Percentiles rank a stretch among this genome's conserved stretches.
Evolutionary conservation across 2,329 filamentous ascomycete species (phyloP).

Genomic region (Claviceps monticola): DNA sequence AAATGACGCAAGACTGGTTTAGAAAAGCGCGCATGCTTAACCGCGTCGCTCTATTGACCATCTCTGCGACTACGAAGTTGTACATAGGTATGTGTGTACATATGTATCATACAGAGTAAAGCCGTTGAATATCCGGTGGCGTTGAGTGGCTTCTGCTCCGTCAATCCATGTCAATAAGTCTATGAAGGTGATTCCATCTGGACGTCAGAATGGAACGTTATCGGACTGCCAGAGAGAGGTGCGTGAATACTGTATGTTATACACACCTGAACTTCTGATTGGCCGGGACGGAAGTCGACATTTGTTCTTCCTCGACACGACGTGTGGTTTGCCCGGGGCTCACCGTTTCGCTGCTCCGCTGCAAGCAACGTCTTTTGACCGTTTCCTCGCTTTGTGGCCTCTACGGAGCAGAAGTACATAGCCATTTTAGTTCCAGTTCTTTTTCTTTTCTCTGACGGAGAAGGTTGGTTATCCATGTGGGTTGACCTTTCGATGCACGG

Average conservation of each 20-base stretch:
- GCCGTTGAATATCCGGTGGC: neutral
- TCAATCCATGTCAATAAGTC: neutral
- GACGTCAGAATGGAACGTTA: neutral
- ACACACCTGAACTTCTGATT: neutral
- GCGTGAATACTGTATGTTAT: too few relatives aligned
- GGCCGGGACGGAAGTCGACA: neutral
- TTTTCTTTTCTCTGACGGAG: neutral
- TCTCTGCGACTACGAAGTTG: too few relatives aligned
- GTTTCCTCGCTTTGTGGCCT: neutral
- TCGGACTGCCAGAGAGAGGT: neutral
- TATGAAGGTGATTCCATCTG: neutral
- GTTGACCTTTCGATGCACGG: neutral
- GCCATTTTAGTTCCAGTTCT: neutral
- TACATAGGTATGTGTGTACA: too few relatives aligned
- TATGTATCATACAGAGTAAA: neutral
- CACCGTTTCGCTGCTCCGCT: neutral
- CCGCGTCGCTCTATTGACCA: neutral
- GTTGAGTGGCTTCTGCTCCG: neutral
- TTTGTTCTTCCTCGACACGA: neutral
- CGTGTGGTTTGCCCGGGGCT: neutral
- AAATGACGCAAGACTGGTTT: neutral
- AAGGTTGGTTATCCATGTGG: slow-evolving; percentile 2
- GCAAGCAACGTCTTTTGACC: neutral
- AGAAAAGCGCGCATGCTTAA: neutral
- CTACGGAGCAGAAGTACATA: too few relatives aligned